These are phyloP conservation scores for Fusarium staphyleae DNA, from an alignment of 2,329 filamentous ascomycete species.

Conservation along the genomic window DNA sequence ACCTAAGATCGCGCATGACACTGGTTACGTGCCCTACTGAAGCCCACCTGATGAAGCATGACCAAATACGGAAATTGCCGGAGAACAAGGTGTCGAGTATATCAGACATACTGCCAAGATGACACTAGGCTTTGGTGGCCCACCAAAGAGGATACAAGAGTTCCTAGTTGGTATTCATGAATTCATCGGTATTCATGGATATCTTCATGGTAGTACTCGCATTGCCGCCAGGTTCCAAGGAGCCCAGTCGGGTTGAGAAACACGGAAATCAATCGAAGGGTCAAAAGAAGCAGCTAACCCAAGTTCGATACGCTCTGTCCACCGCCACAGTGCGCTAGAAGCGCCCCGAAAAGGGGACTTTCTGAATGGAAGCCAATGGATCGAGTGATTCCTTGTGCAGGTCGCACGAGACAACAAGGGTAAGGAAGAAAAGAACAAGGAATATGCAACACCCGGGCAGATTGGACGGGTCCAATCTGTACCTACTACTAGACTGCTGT, in stretches of 20 bases:
- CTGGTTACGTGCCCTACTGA: neutral
- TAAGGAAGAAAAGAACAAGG: too few relatives aligned
- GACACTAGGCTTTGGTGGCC: neutral
- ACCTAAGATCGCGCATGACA: constrained; percentile 9
- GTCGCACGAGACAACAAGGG: too few relatives aligned
- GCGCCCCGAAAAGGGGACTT: constrained; percentile 22
- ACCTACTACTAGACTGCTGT: too few relatives aligned
- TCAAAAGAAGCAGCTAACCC: too few relatives aligned
- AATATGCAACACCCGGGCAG: too few relatives aligned
- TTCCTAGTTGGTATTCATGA: too few relatives aligned
- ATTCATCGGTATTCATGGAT: too few relatives aligned
- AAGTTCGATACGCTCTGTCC: constrained; percentile 22
- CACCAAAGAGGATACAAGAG: neutral
- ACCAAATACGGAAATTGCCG: neutral
- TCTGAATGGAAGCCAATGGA: constrained; percentile 12
- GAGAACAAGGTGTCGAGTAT: neutral
- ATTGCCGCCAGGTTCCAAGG: too few relatives aligned
- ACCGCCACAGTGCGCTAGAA: constrained; percentile 30
- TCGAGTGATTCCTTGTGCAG: constrained; percentile 15
- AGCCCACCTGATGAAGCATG: neutral
- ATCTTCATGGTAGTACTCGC: too few relatives aligned
- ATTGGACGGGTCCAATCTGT: too few relatives aligned
- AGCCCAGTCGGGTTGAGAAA: too few relatives aligned
- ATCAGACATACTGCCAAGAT: constrained; percentile 19
- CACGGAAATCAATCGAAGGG: too few relatives aligned